Base-by-base conservation (phyloP, 768 basidiomycete genomes). In the Termitomyces sp. region DNA sequence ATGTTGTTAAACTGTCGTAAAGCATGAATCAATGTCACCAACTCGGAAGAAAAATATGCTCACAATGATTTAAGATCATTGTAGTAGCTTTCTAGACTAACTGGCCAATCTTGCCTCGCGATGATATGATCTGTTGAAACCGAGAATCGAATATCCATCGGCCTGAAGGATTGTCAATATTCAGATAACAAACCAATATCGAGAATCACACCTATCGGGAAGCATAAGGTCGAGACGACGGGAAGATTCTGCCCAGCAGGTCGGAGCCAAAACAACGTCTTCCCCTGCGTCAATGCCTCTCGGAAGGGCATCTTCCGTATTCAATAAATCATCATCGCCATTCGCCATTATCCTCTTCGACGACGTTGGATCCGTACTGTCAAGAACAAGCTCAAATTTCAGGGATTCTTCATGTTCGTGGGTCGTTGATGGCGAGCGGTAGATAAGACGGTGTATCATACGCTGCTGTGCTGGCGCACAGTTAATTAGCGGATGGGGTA, bases 81-180 rank as follows among this genome's bases (percentile, higher is more conserved):
- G 1, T 71, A 58, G 58, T 87, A 86, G 27, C 69, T 60, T 55
- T 65, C 67, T 54, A 88, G 63, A 39, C 64, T 71, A 14, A 59
- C 37, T 42, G 84, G 85, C 61, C 74, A 73, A n/a, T 69, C 62
- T 27, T 63, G 58, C 13, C 59, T 57, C 1, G 64, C 22, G 16
- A 80, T 50, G 5, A 58, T 26, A n/a, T 57, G 61, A 44, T 66
- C 68, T 50, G 76, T 70, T 31, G 74, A 71, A 24, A 76, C 64
- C 29, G 76, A 71, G 53, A 88, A 71, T 31, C 76, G 82, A 34
- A 86, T 63, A 64, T 88, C 86, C 74, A 85, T 76, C 13, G 82
- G 77, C 24, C 85, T 86, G 58, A 53, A 7, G n/a, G 55, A 34
- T 26, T 9, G 18, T 48, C 20, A 54, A 54, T 16, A 41, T 44